Percentiles rank a stretch among this genome's conserved stretches.
Conservation (phyloP, 139 green algal species). For the Haematococcus lacustris region DNA sequence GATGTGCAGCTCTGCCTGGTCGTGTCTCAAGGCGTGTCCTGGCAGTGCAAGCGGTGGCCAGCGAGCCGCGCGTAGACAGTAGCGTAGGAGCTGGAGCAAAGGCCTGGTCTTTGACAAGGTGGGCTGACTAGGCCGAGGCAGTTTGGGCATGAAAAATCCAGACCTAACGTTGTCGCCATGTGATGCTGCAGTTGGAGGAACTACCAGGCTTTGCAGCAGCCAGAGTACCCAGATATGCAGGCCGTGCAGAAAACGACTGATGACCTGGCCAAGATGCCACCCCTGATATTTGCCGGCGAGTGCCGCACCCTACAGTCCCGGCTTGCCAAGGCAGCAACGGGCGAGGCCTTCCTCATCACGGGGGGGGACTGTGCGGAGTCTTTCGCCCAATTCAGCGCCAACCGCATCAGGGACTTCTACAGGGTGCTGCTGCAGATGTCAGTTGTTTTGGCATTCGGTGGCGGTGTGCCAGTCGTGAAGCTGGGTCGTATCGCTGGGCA, state of each 20-base stretch:
- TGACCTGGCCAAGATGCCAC: constrained; percentile 72
- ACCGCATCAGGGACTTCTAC: constrained; percentile 91
- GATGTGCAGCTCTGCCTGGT: too few species aligned
- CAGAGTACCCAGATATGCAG: constrained; percentile 61
- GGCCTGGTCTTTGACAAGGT: too few species aligned
- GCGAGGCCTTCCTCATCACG: constrained; percentile 55
- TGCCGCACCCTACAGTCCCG: constrained; percentile 82
- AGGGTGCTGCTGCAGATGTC: constrained; percentile 90
- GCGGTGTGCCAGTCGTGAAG: constrained; percentile 93
- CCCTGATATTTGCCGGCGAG: constrained; percentile 97
- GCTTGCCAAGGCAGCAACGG: constrained; percentile 72
- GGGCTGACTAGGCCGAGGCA: too few species aligned
- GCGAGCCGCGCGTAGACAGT: too few species aligned
- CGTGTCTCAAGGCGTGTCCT: too few species aligned
- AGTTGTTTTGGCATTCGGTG: constrained; percentile 93
- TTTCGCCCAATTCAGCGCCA: constrained; percentile 92
- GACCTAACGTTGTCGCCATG: background rate
- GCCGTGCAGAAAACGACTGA: constrained; percentile 49
- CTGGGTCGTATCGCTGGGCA: constrained; percentile 96
- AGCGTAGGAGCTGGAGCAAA: too few species aligned
- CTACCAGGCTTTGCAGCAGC: constrained; percentile 47
- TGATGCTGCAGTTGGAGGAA: constrained; percentile 36
- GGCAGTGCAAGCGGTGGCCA: too few species aligned
- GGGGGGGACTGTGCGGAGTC: constrained; percentile 96
- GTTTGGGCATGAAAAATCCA: too few species aligned